Conservation (phyloP, 371 early-diverging fungal species). For the Fennellomyces sp. region DNA sequence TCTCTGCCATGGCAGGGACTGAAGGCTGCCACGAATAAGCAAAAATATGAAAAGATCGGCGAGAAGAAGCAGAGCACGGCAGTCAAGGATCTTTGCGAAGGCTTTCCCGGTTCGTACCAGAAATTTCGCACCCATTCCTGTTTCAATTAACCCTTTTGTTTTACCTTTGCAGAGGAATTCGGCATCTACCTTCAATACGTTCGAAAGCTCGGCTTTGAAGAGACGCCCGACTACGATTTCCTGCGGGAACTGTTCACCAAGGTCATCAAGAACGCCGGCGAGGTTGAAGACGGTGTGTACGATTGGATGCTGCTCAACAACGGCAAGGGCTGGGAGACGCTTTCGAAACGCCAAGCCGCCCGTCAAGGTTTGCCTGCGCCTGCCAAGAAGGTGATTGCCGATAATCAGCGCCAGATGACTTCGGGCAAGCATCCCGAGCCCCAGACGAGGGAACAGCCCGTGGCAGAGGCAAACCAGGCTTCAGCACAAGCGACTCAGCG, state of each 20-base stretch:
- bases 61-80: conserved; percentile 84
- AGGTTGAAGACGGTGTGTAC: conserved; percentile 81
- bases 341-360: conserved; percentile 21
- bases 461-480: background rate
- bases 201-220: conserved; percentile 88
- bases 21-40: conserved; percentile 87
- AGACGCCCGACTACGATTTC: conserved; percentile 90
- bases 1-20: conserved; percentile 92
- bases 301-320: conserved; percentile 84
- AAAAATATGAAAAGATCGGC: conserved; percentile 91
- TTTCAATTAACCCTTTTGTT: conserved; percentile 18
- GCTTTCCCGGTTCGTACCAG: conserved; percentile 67
- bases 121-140: too few relatives aligned
- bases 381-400: conserved; percentile 23
- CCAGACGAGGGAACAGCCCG: background rate
- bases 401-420: conserved; percentile 17
- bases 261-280: conserved; percentile 69
- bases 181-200: conserved; percentile 87
- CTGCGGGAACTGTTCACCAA: conserved; percentile 81
- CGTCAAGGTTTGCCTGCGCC: conserved; percentile 25
- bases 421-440: conserved; percentile 4
- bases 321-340: conserved; percentile 54
- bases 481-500: conserved; percentile 1
- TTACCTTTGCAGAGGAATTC: conserved; percentile 68
- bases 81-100: conserved; percentile 75